Percentiles rank a stretch among this genome's conserved stretches.
Conservation (phyloP, 2,329 filamentous ascomycete genomes). For the Fusarium sp. region DNA sequence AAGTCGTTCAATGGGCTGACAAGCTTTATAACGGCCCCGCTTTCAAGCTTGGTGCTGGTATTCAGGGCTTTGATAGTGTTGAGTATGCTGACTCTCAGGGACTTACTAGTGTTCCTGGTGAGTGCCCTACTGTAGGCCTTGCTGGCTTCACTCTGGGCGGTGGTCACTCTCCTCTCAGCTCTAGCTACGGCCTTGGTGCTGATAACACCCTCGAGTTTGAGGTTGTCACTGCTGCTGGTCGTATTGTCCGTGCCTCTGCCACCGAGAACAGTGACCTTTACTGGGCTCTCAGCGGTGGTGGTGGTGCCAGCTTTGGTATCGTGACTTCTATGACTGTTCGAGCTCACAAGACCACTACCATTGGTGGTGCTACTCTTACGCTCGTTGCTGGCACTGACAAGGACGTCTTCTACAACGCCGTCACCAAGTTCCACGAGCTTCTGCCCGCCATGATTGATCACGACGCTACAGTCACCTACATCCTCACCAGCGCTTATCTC, state of each 20-base stretch:
- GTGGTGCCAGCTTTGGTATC: constrained; percentile 69
- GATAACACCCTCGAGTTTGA: constrained; percentile 68
- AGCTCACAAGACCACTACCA: constrained; percentile 49
- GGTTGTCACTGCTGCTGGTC: constrained; percentile 64
- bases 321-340: constrained; percentile 67
- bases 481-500: constrained; percentile 61
- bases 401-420: constrained; percentile 6
- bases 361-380: constrained; percentile 2
- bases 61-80: constrained; percentile 61
- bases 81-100: constrained; percentile 1
- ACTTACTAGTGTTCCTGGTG: constrained; percentile 50
- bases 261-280: constrained; percentile 66
- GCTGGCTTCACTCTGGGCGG: constrained; percentile 71
- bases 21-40: constrained; percentile 1
- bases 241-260: constrained; percentile 59
- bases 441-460: constrained; percentile 62
- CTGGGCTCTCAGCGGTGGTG: constrained; percentile 72
- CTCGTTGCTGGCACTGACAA: not conserved
- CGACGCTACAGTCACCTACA: constrained; percentile 63
- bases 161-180: constrained; percentile 64
- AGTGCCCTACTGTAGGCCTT: constrained; percentile 66
- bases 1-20: constrained; percentile 48
- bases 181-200: constrained; percentile 66
- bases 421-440: constrained; percentile 1
- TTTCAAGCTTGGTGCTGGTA: constrained; percentile 61